Evolutionary conservation across 1,139 yeast genomes (phyloP).

Genomic region (Hansenula lynferdii): DNA sequence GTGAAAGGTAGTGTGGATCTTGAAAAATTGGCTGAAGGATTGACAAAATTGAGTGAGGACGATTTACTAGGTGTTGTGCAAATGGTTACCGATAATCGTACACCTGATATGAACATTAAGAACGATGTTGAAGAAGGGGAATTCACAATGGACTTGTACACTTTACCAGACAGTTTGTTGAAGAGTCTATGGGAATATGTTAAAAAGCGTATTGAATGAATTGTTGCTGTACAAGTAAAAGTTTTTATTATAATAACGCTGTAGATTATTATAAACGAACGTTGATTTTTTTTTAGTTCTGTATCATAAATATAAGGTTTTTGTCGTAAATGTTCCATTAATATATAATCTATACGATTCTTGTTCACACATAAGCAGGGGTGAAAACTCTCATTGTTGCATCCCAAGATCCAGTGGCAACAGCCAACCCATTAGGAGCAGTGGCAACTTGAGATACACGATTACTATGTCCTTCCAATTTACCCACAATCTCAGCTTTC

Average conservation of each 20-base stretch:
- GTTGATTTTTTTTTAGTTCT: not conserved
- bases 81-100: conserved; percentile 95
- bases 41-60: conserved; percentile 86
- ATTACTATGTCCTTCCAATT: conserved; percentile 53
- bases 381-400: conserved; percentile 64
- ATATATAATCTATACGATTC: not conserved
- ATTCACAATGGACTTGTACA: conserved; percentile 92
- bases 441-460: conserved; percentile 60
- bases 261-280: conserved; percentile 1
- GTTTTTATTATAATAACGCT: not conserved
- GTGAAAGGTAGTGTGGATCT: conserved; percentile 75
- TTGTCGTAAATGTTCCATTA: too few relatives aligned
- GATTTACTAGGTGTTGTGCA: conserved; percentile 93
- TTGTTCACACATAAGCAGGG: conserved; percentile 27
- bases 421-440: conserved; percentile 71
- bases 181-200: conserved; percentile 95
- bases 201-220: conserved; percentile 39
- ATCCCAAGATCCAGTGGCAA: conserved; percentile 73
- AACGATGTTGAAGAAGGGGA: conserved; percentile 97
- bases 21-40: conserved; percentile 85
- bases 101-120: conserved; percentile 93
- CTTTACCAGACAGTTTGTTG: conserved; percentile 87
- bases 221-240: not conserved
- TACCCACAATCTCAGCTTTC: conserved; percentile 60
- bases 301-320: too few relatives aligned